Conservation (phyloP, 805 yeast genomes). For the Zygosaccharomyces rouxii region DNA sequence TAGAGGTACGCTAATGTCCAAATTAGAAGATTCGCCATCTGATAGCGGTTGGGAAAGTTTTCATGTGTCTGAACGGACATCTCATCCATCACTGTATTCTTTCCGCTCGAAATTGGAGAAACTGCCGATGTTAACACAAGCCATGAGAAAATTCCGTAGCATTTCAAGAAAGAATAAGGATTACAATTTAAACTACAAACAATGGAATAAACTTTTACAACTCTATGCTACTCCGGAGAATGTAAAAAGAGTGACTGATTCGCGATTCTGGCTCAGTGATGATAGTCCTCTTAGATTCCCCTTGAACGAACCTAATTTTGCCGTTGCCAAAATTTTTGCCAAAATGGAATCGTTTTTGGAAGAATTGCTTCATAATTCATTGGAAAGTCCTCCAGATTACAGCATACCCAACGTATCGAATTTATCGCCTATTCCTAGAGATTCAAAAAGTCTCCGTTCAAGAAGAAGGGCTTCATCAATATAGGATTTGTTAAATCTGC, state of each 20-base stretch:
- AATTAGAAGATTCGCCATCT: not conserved
- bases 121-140: slow-evolving; percentile 13
- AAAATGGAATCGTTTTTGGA: slow-evolving; percentile 1
- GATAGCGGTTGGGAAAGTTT: slow-evolving; percentile 1
- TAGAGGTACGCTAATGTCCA: not conserved
- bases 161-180: slow-evolving; percentile 18
- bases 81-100: not conserved
- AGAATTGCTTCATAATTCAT: not conserved
- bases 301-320: slow-evolving; percentile 61
- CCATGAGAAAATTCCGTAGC: slow-evolving; percentile 21
- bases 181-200: slow-evolving; percentile 20
- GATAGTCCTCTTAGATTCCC: slow-evolving; percentile 68
- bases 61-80: not conserved
- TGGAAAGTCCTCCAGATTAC: not conserved
- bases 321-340: slow-evolving; percentile 29
- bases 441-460: not conserved
- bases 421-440: not conserved
- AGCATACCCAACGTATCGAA: not conserved
- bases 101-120: slow-evolving; percentile 7
- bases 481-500: not conserved
- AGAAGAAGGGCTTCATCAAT: not conserved
- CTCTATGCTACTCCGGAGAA: slow-evolving; percentile 13
- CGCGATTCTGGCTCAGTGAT: slow-evolving; percentile 56
- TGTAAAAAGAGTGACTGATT: slow-evolving; percentile 32
- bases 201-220: slow-evolving; percentile 25